Evolutionary conservation across 2,329 filamentous ascomycete genomes (phyloP).

Genomic region (Cladosporium velox): DNA sequence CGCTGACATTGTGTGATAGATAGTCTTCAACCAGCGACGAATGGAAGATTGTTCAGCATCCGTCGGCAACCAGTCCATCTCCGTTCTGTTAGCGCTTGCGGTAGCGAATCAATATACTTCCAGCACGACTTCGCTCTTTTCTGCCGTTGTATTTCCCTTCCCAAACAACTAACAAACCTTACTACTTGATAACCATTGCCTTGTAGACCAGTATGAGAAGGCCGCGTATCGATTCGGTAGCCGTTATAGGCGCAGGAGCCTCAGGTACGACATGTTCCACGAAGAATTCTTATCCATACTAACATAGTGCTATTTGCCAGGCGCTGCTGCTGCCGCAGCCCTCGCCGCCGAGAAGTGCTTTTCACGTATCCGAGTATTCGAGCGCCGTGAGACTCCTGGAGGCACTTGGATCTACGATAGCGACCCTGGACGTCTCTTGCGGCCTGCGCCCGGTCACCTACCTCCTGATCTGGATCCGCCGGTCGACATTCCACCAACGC

Average conservation of each 20-base stretch:
- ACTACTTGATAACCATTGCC: not conserved
- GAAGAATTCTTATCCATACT: conserved; percentile 16
- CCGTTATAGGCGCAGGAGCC: conserved; percentile 16
- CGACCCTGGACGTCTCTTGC: conserved; percentile 38
- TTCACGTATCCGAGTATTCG: conserved; percentile 39
- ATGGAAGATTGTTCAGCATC: not conserved
- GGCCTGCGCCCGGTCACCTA: conserved; percentile 47
- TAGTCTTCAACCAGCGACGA: not conserved
- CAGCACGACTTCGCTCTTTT: not conserved
- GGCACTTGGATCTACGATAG: conserved; percentile 54
- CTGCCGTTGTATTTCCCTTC: not conserved
- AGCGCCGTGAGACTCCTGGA: conserved; percentile 38
- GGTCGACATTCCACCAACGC: conserved; percentile 45
- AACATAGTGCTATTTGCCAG: conserved; percentile 24
- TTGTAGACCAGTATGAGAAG: not conserved
- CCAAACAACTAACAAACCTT: not conserved
- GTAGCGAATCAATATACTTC: not conserved
- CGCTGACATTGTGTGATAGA: not conserved
- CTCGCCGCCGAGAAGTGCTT: conserved; percentile 40
- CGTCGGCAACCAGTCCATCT: not conserved
- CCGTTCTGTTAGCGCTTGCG: not conserved
- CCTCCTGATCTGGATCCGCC: conserved; percentile 52
- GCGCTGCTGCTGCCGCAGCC: conserved; percentile 39
- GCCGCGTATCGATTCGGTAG: conserved; percentile 1
- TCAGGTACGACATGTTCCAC: not conserved